Conservation (phyloP, 768 basidiomycete genomes). For the Trametes elegans region DNA sequence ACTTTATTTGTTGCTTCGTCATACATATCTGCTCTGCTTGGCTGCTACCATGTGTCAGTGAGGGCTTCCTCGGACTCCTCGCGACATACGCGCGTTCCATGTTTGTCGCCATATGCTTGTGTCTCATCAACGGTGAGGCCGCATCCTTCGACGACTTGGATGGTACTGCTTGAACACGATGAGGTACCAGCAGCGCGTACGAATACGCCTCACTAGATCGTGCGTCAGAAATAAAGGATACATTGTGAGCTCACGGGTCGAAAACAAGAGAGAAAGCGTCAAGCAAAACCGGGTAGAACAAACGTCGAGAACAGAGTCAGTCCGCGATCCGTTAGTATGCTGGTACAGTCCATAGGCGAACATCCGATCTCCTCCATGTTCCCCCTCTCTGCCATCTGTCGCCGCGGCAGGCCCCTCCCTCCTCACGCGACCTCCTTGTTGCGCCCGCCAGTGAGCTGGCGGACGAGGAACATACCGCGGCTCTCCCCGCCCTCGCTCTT, state of each 20-base stretch:
- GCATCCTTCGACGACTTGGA: not conserved
- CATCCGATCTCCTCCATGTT: not conserved
- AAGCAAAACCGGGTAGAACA: conserved; percentile 3
- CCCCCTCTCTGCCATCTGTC: not conserved
- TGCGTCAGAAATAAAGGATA: not conserved
- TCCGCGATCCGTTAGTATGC: conserved; percentile 5
- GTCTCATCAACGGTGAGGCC: not conserved
- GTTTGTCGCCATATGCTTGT: not conserved
- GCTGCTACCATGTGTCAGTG: too few species aligned
- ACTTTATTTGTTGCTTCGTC: too few species aligned
- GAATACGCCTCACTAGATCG: too few species aligned
- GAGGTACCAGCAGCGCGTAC: too few species aligned
- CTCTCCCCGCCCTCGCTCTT: conserved; percentile 55
- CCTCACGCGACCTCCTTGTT: conserved; percentile 14
- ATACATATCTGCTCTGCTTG: too few species aligned
- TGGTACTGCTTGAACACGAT: not conserved
- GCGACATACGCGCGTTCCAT: not conserved
- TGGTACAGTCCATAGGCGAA: conserved; percentile 7
- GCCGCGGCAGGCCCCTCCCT: not conserved
- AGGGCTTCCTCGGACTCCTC: too few species aligned
- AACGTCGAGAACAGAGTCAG: conserved; percentile 4
- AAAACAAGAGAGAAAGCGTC: conserved; percentile 12
- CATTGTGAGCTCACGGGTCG: not conserved
- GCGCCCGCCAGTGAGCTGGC: conserved; percentile 69
- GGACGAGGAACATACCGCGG: conserved; percentile 70